Evolutionary conservation across 208 protist genomes (phyloP), one percentile per base, ranked within the genome.

Genomic region (Porcisia hertigi): DNA sequence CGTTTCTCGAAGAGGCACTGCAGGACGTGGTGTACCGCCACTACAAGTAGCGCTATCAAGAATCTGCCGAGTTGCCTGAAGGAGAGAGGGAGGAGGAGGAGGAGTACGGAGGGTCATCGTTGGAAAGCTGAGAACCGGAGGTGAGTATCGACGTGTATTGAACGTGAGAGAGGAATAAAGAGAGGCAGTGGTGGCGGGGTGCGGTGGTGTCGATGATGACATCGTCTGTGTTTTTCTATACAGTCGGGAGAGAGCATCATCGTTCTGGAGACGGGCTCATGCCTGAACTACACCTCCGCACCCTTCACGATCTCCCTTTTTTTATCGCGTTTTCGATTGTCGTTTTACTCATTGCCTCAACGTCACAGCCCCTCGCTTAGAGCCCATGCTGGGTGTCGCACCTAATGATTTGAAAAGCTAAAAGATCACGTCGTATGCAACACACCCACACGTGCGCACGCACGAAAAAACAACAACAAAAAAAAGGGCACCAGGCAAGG

Each of bases 1-100:
- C 43, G 25, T 25, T 71, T n/a, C 75, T 86, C 18, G 36, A 74
- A 36, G 55, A 81, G 8, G 76, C 73, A 36, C 47, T 84, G 23
- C 71, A 77, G 12, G 69, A 67, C 3, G 73, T 75, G 52, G 67
- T 80, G 43, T 16, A 47, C 18, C 55, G n/a, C 14, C 66, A 70
- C 25, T 67, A 63, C 69, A 23, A 36, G 34, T 72, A 58, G 23
- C 53, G 4, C 49, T 14, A 47, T 12, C 11, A 36, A 14, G 25
- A 18, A 9, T 20, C 2, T 53, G 11, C 45, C 45, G 62, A 30
- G 16, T 47, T 9, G 2, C 63, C 41, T 7, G 9, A 18, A 20
- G 23, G 47, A 12, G 11, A 12, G 47, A 52, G 47, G 47, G 47
- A 52, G 5, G 47, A 12, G 45, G 45, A 49, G 47, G 47, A 52